These are phyloP conservation scores for Fusarium agapanthi DNA, from an alignment of 2,329 filamentous ascomycete genomes.

Conservation along the genomic window DNA sequence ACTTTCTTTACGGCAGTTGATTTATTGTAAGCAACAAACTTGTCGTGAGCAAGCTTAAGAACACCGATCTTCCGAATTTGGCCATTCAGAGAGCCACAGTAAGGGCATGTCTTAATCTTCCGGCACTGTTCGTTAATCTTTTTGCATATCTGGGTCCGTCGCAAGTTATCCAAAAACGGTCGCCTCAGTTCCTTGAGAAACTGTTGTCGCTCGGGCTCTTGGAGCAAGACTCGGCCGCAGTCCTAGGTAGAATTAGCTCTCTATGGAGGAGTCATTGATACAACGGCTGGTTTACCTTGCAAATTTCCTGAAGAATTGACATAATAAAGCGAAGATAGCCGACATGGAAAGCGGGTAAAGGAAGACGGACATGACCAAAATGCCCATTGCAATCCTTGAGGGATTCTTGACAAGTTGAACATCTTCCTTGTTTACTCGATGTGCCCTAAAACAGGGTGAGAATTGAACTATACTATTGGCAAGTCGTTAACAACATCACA, in stretches of 20 bases:
- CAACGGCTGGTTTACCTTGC: conserved; percentile 66
- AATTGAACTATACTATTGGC: background rate
- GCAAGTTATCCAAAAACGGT: conserved; percentile 86
- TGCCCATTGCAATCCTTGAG: conserved; percentile 91
- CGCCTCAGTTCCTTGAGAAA: conserved; percentile 84
- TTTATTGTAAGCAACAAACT: conserved; percentile 86
- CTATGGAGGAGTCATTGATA: background rate
- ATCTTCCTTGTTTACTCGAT: conserved; percentile 82
- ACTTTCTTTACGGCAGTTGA: conserved; percentile 88
- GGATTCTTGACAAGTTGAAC: conserved; percentile 83
- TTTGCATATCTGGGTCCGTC: conserved; percentile 84
- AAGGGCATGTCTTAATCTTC: conserved; percentile 83
- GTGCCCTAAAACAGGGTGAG: conserved; percentile 65
- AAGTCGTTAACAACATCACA: conserved; percentile 18
- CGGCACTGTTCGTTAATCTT: conserved; percentile 88
- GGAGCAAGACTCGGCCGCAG: conserved; percentile 84
- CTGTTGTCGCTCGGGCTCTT: conserved; percentile 78
- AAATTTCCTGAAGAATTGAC: conserved; percentile 91
- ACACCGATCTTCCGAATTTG: conserved; percentile 91
- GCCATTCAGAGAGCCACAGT: conserved; percentile 85
- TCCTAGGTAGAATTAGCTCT: conserved; percentile 55
- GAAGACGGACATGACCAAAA: conserved; percentile 91
- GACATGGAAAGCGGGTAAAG: conserved; percentile 93
- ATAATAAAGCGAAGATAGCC: conserved; percentile 96
- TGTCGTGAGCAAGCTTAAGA: conserved; percentile 95